Evolutionary conservation across 345 rosid genomes (phyloP).

Genomic region (Salix koriyanagi): DNA sequence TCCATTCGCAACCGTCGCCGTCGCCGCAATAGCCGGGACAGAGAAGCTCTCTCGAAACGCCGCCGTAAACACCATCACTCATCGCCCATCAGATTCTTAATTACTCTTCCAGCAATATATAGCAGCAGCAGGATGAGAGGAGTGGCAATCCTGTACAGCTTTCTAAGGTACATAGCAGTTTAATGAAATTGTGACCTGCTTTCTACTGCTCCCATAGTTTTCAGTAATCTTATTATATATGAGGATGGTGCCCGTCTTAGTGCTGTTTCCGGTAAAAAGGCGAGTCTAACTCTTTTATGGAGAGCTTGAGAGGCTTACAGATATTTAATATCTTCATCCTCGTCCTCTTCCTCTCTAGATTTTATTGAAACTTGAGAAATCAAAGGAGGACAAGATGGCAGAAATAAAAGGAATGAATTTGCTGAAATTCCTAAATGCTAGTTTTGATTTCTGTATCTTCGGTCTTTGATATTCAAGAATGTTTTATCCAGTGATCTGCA

Average conservation of each 20-base stretch:
- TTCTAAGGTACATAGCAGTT: conserved; percentile 59
- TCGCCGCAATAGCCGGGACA: conserved; percentile 38
- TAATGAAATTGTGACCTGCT: not conserved
- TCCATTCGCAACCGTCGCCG: conserved; percentile 50
- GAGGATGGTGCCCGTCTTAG: conserved; percentile 84
- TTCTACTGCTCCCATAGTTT: not conserved
- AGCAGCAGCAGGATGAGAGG: conserved; percentile 74
- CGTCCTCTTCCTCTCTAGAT: conserved; percentile 42
- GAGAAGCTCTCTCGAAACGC: conserved; percentile 55
- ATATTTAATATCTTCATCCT: not conserved
- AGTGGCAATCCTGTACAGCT: conserved; percentile 84
- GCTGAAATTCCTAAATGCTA: conserved; percentile 93
- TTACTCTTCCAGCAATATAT: conserved; percentile 34
- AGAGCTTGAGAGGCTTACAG: not conserved
- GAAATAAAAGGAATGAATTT: conserved; percentile 81
- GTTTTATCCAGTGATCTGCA: not conserved
- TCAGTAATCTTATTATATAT: not conserved
- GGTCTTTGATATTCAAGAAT: not conserved
- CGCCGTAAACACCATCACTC: conserved; percentile 50
- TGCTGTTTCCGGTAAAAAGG: conserved; percentile 97
- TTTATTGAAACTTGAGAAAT: conserved; percentile 79
- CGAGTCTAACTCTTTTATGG: conserved; percentile 7
- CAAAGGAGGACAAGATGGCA: conserved; percentile 92
- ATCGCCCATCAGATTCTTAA: conserved; percentile 38
- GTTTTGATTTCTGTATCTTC: conserved; percentile 40